Conservation (phyloP, 371 early-diverging fungal genomes). For the Haplosporangium sp. region DNA sequence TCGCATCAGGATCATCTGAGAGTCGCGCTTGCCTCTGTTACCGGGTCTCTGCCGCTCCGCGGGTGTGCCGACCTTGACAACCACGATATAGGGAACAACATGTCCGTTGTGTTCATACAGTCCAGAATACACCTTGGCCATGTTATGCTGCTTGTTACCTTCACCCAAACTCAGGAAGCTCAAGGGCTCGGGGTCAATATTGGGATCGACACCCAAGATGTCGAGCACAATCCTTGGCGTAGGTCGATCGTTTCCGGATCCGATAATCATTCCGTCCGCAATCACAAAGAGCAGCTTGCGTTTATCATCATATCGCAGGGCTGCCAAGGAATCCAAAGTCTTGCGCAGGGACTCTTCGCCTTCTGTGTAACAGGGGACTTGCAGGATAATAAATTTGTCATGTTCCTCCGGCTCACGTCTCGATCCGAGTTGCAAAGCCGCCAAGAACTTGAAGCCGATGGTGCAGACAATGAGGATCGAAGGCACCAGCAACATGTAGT, state of each 20-base stretch:
- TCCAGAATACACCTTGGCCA: constrained; percentile 98
- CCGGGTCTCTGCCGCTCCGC: constrained; percentile 87
- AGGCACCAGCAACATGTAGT: constrained; percentile 85
- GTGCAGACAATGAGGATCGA: constrained; percentile 85
- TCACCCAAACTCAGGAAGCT: constrained; percentile 95
- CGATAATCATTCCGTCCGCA: constrained; percentile 95
- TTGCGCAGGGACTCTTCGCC: constrained; percentile 91
- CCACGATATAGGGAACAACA: constrained; percentile 93
- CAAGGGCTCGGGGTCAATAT: constrained; percentile 89
- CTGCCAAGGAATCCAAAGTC: constrained; percentile 96
- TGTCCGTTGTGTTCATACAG: constrained; percentile 92
- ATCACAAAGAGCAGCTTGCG: constrained; percentile 95
- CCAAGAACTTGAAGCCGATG: constrained; percentile 93
- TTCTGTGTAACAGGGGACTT: constrained; percentile 98
- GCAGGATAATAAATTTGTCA: constrained; percentile 88
- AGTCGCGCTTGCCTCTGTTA: constrained; percentile 99
- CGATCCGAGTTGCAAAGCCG: constrained; percentile 88
- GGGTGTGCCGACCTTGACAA: constrained; percentile 93
- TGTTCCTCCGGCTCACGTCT: constrained; percentile 83
- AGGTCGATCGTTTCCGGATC: constrained; percentile 95
- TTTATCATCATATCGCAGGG: constrained; percentile 93
- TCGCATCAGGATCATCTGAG: constrained; percentile 98
- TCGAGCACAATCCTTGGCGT: constrained; percentile 98
- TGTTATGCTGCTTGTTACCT: constrained; percentile 91
- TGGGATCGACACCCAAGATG: constrained; percentile 91